phyloP scores from a whole-genome alignment of 768 basidiomycete genomes.

The Auricularia sp. region DNA sequence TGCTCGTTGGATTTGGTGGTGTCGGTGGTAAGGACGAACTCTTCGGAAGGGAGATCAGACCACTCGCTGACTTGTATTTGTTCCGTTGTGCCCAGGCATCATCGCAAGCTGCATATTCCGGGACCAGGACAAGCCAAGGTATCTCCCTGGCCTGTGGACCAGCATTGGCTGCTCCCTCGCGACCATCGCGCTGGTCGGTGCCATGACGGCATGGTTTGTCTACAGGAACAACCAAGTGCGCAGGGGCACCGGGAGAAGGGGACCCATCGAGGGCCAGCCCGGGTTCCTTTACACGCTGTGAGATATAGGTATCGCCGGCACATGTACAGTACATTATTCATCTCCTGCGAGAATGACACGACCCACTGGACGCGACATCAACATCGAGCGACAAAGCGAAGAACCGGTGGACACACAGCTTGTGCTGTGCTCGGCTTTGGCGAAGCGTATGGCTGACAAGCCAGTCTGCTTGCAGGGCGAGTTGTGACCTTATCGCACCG shows the following conservation, averaged over 20 bases:
- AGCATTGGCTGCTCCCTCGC: conserved; percentile 11
- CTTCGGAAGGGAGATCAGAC: too few relatives aligned
- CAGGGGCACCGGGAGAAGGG: conserved; percentile 2
- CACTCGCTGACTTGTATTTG: too few relatives aligned
- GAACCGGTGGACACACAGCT: too few relatives aligned
- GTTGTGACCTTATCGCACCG: too few relatives aligned
- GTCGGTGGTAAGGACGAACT: background rate
- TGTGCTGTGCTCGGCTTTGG: too few relatives aligned
- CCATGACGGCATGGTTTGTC: conserved; percentile 10
- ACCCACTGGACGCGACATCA: too few relatives aligned
- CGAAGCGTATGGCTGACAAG: too few relatives aligned
- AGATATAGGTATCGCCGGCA: background rate
- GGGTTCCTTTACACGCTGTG: conserved; percentile 15
- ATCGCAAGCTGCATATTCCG: conserved; percentile 11
- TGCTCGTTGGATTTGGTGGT: conserved; percentile 14
- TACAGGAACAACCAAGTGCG: conserved; percentile 11
- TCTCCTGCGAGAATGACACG: background rate
- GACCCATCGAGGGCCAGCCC: conserved; percentile 10
- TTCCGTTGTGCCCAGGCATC: conserved; percentile 8
- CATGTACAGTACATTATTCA: background rate
- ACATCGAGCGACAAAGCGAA: too few relatives aligned
- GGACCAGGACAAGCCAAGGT: conserved; percentile 10
- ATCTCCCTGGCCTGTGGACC: conserved; percentile 11
- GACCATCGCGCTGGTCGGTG: conserved; percentile 7
- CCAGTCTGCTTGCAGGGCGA: too few relatives aligned